Conservation (phyloP, 305 asterid genomes). For the Fraxinus velutina region DNA sequence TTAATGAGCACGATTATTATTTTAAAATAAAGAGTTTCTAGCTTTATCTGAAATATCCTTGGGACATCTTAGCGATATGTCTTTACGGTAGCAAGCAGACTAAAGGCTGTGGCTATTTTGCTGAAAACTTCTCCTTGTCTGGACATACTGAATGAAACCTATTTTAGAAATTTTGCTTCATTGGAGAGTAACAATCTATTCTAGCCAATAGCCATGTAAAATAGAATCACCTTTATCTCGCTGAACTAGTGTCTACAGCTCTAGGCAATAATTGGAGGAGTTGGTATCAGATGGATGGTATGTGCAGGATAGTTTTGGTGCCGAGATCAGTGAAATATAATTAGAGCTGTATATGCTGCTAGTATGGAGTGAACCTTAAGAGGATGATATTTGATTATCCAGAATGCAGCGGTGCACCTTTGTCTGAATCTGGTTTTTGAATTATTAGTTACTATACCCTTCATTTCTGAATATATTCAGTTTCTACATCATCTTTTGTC, state of each 20-base stretch:
- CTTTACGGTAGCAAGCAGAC: not conserved
- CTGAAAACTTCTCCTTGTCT: not conserved
- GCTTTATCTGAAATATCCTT: not conserved
- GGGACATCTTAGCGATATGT: not conserved
- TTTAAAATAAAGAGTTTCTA: not conserved
- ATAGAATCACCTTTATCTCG: not conserved
- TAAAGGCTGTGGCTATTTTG: not conserved
- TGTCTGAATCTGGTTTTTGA: not conserved
- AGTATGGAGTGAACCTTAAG: not conserved
- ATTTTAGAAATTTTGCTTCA: not conserved
- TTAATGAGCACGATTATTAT: not conserved
- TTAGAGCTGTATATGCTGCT: not conserved
- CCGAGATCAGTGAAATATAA: not conserved
- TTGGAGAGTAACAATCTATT: not conserved
- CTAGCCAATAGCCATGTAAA: not conserved
- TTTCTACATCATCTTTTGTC: not conserved
- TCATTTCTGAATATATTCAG: not conserved
- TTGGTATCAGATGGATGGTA: not conserved
- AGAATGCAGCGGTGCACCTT: not conserved
- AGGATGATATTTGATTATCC: not conserved
- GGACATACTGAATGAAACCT: not conserved
- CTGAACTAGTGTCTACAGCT: not conserved
- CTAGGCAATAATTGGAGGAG: not conserved
- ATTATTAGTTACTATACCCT: not conserved
- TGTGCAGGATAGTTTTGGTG: not conserved